Evolutionary conservation across 139 green algal species (phyloP), one percentile per base, ranked within the genome.

Genomic region (Closterium sp.): DNA sequence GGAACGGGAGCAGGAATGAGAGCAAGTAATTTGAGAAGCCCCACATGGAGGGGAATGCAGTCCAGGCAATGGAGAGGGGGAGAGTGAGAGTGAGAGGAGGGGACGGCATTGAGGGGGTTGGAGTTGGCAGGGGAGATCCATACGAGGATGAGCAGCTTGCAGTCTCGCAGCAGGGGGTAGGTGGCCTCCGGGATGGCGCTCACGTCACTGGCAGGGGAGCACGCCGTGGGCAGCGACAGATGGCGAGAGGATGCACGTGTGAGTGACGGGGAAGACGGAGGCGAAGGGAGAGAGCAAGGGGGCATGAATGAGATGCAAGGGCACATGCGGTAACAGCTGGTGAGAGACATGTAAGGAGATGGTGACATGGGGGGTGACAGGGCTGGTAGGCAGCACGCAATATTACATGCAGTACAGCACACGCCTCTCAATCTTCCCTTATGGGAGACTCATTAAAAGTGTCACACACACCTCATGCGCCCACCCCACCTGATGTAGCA

Each of bases 131-230:
- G 9, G 0, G 6, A 90, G 28, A 83, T 34, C 25, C 87, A 21
- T n/a, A 93, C 91, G 89, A 93, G 88, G 32, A 94, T 86, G 33
- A 94, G 91, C 9, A 94, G 84, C 28, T 93, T 90, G 43, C 91
- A 94, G 33, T 91, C 32, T 0, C 34, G 9, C 3, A 94, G 32
- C 23, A 94, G 91, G 16, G 69, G 91, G 25, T 90, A 93, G 5
- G 91, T 94, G 31, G 93, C 55, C 10, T 89, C 89, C 12, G 91
- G 91, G 30, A 94, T 94, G 30, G 91, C 66, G 85, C 91, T 94
- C 31, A 91, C 91, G 28, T 94, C 91, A 85, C 91, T 94, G 91
- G n/a, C 4, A 9, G 43, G 0, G 43, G 23, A 1, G 43, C 12
- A 1, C 1, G 43, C 4, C 43, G 12, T 16, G 10, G 10, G 43